Percentiles rank a stretch among this genome's conserved stretches.
Evolutionary conservation across 2,329 filamentous ascomycete species (phyloP).

Genomic region (Penicillium sp.): DNA sequence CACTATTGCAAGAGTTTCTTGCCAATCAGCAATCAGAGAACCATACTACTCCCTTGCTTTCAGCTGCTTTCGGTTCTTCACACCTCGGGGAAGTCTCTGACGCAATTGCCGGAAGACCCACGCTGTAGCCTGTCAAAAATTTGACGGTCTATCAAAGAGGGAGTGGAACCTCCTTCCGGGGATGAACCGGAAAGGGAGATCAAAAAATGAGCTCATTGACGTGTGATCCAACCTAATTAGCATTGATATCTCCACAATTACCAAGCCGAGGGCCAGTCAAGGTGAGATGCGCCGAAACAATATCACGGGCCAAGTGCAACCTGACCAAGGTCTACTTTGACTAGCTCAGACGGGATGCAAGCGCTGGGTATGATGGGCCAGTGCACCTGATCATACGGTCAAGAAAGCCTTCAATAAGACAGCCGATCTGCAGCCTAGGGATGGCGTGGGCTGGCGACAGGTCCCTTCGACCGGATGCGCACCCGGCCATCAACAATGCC

Average conservation of each 20-base stretch:
- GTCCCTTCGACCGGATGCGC: background rate
- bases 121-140: constrained; percentile 8
- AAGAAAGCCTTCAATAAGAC: constrained; percentile 8
- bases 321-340: background rate
- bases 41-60: constrained; percentile 10
- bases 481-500: background rate
- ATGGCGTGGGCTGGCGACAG: background rate
- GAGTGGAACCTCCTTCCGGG: background rate
- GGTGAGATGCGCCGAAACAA: background rate
- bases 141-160: background rate
- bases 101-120: background rate
- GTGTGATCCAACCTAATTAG: constrained; percentile 14
- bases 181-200: constrained; percentile 8
- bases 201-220: background rate
- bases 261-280: background rate
- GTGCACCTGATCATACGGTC: background rate
- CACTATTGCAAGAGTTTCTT: constrained; percentile 6
- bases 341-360: background rate
- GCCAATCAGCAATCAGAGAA: constrained; percentile 14
- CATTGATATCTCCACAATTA: background rate
- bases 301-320: background rate
- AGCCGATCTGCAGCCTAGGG: constrained; percentile 7
- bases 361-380: constrained; percentile 6
- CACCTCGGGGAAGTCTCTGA: background rate
- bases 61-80: constrained; percentile 4